These are phyloP conservation scores for Cercophora newfieldiana DNA, from an alignment of 495 filamentous ascomycete genomes.

Conservation along the genomic window DNA sequence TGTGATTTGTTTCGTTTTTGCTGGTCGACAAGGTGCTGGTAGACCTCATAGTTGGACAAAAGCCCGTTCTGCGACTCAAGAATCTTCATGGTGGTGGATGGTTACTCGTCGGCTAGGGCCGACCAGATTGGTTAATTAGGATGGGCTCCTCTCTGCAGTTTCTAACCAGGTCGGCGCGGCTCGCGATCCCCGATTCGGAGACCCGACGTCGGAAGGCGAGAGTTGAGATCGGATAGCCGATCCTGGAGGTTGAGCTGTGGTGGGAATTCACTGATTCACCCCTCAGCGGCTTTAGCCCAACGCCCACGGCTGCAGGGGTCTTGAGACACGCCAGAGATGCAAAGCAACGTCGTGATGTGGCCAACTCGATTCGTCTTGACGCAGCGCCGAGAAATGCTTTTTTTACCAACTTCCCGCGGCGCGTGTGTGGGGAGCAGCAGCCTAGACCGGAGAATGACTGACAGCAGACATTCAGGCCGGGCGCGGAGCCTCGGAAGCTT, in stretches of 20 bases:
- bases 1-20: constrained; percentile 39
- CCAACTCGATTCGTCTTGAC: neutral
- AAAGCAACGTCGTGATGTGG: constrained; percentile 12
- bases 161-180: neutral
- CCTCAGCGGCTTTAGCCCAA: neutral
- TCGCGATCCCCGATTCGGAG: constrained; percentile 3
- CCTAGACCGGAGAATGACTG: neutral
- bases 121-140: neutral
- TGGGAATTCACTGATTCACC: neutral
- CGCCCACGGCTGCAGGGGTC: constrained; percentile 15
- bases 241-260: neutral
- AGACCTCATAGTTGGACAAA: constrained; percentile 51
- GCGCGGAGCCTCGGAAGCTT: neutral
- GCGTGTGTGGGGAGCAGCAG: neutral
- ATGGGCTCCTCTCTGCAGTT: neutral
- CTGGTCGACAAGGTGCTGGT: constrained; percentile 44
- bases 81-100: constrained; percentile 44
- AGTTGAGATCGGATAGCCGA: neutral
- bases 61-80: constrained; percentile 48
- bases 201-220: constrained; percentile 7
- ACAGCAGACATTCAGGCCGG: neutral
- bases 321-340: constrained; percentile 12
- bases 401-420: neutral
- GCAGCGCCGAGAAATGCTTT: constrained; percentile 12
- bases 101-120: neutral